Evolutionary conservation across 83 land plant genomes (phyloP).

Genomic region (Picea engelmannii): DNA sequence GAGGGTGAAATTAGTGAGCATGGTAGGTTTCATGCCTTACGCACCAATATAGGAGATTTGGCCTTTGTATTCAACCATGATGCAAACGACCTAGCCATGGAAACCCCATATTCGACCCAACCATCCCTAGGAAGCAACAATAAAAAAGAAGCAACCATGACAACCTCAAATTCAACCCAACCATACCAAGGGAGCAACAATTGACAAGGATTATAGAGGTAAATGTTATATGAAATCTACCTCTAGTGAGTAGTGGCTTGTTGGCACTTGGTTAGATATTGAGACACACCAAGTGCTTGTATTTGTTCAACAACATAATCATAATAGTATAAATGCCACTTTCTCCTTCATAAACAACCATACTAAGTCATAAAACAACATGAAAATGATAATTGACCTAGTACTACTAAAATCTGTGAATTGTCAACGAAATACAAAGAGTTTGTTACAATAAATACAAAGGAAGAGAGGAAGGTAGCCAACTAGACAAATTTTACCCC

Average conservation of each 20-base stretch:
- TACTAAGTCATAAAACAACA: too few species aligned
- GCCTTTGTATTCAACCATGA: conserved; percentile 75
- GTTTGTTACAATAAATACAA: too few species aligned
- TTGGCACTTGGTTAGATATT: conserved; percentile 52
- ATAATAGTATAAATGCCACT: too few species aligned
- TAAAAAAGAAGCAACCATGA: conserved; percentile 57
- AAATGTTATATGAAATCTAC: conserved; percentile 50
- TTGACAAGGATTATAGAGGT: conserved; percentile 35
- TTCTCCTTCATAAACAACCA: too few species aligned
- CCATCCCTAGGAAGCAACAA: too few species aligned
- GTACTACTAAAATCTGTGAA: too few species aligned
- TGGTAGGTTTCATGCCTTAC: conserved; percentile 52
- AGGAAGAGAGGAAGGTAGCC: too few species aligned
- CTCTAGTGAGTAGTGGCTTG: conserved; percentile 32
- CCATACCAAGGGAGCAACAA: conserved; percentile 60
- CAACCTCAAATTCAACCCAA: conserved; percentile 82
- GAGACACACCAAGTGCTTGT: conserved; percentile 67
- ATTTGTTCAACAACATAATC: conserved; percentile 42
- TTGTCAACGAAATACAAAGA: too few species aligned
- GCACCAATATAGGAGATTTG: conserved; percentile 47
- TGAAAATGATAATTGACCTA: too few species aligned
- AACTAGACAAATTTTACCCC: too few species aligned
- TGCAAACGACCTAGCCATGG: conserved; percentile 43
- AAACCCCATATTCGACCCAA: conserved; percentile 13
- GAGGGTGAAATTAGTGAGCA: conserved; percentile 42